Percentiles rank a stretch among this genome's conserved stretches.
These are phyloP conservation scores for Pestalotiopsis sp. DNA, from an alignment of 2,329 filamentous ascomycete species.

Conservation along the genomic window DNA sequence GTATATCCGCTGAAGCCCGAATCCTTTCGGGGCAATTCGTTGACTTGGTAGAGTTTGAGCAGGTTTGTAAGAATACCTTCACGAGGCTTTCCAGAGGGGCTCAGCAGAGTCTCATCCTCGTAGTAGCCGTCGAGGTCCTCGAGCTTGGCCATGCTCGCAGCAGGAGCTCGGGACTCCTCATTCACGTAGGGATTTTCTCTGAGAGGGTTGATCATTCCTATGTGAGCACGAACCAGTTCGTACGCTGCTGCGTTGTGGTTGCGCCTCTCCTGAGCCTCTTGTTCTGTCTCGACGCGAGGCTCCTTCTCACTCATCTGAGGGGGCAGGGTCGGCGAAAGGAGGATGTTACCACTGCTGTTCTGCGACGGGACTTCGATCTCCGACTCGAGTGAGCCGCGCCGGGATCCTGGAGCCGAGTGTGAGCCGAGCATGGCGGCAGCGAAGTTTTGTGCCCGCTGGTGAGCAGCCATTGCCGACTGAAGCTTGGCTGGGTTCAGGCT, in stretches of 20 bases:
- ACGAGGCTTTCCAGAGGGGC: conserved; percentile 30
- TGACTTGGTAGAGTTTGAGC: conserved; percentile 47
- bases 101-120: conserved; percentile 9
- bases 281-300: conserved; percentile 12
- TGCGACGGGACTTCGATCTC: conserved; percentile 31
- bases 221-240: conserved; percentile 46
- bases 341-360: conserved; percentile 29
- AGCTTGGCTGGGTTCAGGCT: conserved; percentile 28
- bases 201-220: conserved; percentile 25
- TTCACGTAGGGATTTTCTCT: not conserved
- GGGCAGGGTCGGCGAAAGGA: conserved; percentile 14
- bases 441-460: conserved; percentile 44
- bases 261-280: conserved; percentile 26
- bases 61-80: conserved; percentile 49
- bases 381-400: conserved; percentile 40
- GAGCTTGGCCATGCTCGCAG: not conserved
- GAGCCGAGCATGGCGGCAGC: conserved; percentile 41
- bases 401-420: conserved; percentile 36
- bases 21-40: conserved; percentile 16
- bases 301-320: not conserved
- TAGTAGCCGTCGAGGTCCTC: not conserved
- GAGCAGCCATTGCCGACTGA: conserved; percentile 43
- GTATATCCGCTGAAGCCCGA: conserved; percentile 24
- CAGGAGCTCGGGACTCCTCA: not conserved
- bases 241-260: conserved; percentile 39